These are phyloP conservation scores for Cladosporium halotolerans DNA, from an alignment of 2,329 filamentous ascomycete species.

Conservation along the genomic window DNA sequence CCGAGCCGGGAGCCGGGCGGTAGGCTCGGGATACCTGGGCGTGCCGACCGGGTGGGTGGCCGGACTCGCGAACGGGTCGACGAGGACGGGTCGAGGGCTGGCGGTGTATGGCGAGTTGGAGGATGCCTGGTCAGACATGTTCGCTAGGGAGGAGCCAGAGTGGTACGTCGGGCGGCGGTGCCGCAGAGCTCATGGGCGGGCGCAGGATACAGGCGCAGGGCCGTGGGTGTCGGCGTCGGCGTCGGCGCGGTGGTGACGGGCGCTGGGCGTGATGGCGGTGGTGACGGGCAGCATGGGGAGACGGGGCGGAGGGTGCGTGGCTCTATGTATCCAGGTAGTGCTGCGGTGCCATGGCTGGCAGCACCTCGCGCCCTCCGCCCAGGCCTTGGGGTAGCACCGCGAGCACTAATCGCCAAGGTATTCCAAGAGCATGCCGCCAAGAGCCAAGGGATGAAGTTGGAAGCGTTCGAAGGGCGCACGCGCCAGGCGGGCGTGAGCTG, in stretches of 20 bases:
- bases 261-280: not conserved
- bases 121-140: conserved; percentile 2
- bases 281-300: not conserved
- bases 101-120: not conserved
- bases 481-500: not conserved
- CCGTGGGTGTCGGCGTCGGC: no score
- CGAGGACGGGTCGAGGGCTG: not conserved
- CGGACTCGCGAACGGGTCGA: conserved; percentile 9
- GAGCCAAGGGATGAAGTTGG: no score
- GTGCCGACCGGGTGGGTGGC: conserved; percentile 2
- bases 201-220: not conserved
- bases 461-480: not conserved
- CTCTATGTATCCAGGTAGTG: conserved; percentile 7
- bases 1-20: conserved; percentile 3
- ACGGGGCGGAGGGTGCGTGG: not conserved
- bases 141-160: conserved; percentile 2
- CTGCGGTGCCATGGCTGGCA: conserved; percentile 7
- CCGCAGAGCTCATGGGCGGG: conserved; percentile 7
- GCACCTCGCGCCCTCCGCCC: not conserved
- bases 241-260: not conserved
- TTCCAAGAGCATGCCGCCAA: conserved; percentile 1
- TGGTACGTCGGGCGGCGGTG: not conserved
- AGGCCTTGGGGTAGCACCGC: not conserved
- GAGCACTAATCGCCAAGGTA: not conserved
- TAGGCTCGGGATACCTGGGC: conserved; percentile 6